Evolutionary conservation across 352 stramenopile genomes (phyloP).

Genomic region (Peronospora belbahrii): DNA sequence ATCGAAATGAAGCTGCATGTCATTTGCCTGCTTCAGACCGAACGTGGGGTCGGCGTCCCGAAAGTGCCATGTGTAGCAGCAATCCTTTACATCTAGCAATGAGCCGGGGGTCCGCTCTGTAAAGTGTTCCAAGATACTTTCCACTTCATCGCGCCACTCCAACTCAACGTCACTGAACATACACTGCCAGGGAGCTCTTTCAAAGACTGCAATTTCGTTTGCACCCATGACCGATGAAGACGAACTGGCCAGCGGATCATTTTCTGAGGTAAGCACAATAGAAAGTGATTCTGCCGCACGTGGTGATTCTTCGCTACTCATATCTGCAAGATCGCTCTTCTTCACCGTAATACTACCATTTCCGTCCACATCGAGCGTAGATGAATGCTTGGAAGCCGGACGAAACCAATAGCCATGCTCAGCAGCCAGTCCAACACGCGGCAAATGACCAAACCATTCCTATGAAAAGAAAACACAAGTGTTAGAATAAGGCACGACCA

Average conservation of each 20-base stretch:
- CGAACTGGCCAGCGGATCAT: conserved; percentile 14
- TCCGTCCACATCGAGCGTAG: conserved; percentile 11
- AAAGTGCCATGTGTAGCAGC: conserved; percentile 85
- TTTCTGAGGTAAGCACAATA: conserved; percentile 3
- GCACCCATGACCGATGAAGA: conserved; percentile 10
- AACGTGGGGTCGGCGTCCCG: conserved; percentile 79
- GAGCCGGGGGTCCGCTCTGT: conserved; percentile 83
- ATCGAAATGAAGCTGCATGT: conserved; percentile 86
- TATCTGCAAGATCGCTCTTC: conserved; percentile 3
- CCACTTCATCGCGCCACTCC: conserved; percentile 69
- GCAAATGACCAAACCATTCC: conserved; percentile 79
- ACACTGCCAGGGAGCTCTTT: conserved; percentile 63
- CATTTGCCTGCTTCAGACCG: conserved; percentile 81
- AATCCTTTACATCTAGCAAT: conserved; percentile 80
- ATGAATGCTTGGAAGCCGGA: conserved; percentile 49
- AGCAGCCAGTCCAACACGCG: conserved; percentile 63
- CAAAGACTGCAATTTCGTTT: conserved; percentile 3
- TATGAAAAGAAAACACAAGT: conserved; percentile 16
- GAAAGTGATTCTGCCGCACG: conserved; percentile 4
- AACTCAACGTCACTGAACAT: conserved; percentile 78
- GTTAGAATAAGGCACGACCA: conserved; percentile 1
- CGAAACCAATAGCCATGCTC: conserved; percentile 81
- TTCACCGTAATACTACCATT: not conserved
- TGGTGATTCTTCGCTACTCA: conserved; percentile 10
- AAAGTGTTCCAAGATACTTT: conserved; percentile 82